phyloP scores from a whole-genome alignment of 768 basidiomycete species.

The Mrakia frigida region DNA sequence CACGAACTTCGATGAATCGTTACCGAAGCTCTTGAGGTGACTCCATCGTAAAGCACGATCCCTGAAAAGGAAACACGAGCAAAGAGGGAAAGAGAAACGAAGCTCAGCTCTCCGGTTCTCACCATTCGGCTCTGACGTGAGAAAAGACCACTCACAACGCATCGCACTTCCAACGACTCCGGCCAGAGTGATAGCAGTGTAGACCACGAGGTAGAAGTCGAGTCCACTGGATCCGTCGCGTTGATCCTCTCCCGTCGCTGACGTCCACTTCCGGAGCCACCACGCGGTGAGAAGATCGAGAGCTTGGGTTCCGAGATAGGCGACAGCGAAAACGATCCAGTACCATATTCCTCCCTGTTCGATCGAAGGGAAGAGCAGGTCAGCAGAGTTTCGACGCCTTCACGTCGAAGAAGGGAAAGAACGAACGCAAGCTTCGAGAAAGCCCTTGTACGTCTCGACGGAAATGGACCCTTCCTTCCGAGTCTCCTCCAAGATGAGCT shows the following conservation, averaged over 20 bases:
- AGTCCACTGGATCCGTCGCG: constrained; percentile 7
- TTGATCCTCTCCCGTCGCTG: constrained; percentile 33
- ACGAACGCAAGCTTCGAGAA: constrained; percentile 21
- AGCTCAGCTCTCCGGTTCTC: too few relatives aligned
- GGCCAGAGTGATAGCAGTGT: constrained; percentile 24
- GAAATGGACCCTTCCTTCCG: constrained; percentile 18
- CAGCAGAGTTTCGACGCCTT: background rate
- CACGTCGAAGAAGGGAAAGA: background rate
- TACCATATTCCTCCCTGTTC: constrained; percentile 37
- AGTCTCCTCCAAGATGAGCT: constrained; percentile 55
- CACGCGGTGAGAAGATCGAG: constrained; percentile 33
- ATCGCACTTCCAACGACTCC: constrained; percentile 11
- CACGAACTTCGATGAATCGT: constrained; percentile 4
- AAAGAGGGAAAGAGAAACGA: background rate
- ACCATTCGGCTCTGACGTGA: too few relatives aligned
- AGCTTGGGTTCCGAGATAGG: constrained; percentile 34
- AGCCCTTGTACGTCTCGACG: background rate
- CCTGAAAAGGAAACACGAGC: background rate
- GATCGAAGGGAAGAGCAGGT: background rate
- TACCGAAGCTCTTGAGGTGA: constrained; percentile 5
- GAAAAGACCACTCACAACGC: background rate
- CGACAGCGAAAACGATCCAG: constrained; percentile 37
- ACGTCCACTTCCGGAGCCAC: constrained; percentile 39
- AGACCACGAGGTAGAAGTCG: constrained; percentile 36
- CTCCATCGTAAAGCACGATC: constrained; percentile 27